Evolutionary conservation across 139 green algal species (phyloP), one percentile per base, ranked within the genome.

Genomic region (Coelastrella sp.): DNA sequence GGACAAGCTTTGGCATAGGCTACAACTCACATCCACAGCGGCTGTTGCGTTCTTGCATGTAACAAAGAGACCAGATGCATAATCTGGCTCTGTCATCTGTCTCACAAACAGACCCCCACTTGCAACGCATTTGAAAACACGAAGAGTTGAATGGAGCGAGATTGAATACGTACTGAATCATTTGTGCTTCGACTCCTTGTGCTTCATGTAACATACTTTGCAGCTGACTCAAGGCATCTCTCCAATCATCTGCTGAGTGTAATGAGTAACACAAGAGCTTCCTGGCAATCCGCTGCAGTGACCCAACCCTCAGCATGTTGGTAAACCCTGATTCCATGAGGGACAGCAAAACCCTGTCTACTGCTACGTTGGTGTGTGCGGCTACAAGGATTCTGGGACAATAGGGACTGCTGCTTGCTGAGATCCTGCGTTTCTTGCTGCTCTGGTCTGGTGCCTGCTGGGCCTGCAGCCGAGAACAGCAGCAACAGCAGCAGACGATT

Each of bases 341-440:
- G 47, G 32, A 65, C 68, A 86, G 88, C 61, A 91, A 77, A 22
- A 91, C 87, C 13, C 76, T 58, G 77, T 98, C 97, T 56, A 98
- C 97, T 5, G 97, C 97, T 54, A 88, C 94, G 83, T 99, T 99
- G 56, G 97, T 99, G 93, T 99, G 95, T 0, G 96, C 95, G 0
- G 93, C 93, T 16, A 98, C 92, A 59, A 98, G 94, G 54, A 99
- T 90, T 0, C 96, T 85, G 4, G 32, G 54, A 74, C 88, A 58
- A 22, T 59, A 3, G 60, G 59, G 57, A 0, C 73, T 57, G 77
- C 65, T 60, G 90, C 59, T 23, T 22, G 88, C 22, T 19, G 56
- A n/a, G 5, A 22, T 19, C 59, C 22, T 82, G 84, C 82, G 23
- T 58, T 86, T 87, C 19, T 32, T 75, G 60, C 23, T 73, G 56